phyloP scores from a whole-genome alignment of 2,329 filamentous ascomycete genomes.

The Ceratocystis diversiconidia region DNA sequence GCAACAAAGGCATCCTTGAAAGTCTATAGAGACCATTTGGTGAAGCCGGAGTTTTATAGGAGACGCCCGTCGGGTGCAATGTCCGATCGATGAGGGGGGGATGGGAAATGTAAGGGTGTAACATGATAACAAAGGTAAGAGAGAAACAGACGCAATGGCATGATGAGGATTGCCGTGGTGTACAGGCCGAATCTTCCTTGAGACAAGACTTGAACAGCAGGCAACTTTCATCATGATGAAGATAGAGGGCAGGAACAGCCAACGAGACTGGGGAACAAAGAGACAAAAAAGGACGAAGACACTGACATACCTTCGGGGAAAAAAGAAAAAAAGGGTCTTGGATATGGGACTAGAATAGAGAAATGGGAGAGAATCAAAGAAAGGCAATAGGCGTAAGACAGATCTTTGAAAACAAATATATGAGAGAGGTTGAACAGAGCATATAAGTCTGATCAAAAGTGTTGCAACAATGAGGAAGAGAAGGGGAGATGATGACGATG shows the following conservation, averaged over 20 bases:
- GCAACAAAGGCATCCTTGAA: background rate
- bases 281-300: background rate
- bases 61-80: background rate
- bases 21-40: background rate
- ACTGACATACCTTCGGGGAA: background rate
- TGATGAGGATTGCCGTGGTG: background rate
- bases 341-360: background rate
- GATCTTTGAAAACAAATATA: background rate
- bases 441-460: background rate
- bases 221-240: background rate
- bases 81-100: background rate
- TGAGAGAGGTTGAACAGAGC: background rate
- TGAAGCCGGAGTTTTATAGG: background rate
- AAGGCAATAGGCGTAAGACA: background rate
- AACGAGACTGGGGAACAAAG: background rate
- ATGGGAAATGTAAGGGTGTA: background rate
- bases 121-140: background rate
- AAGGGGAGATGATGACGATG: constrained; percentile 1
- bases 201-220: background rate
- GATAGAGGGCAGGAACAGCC: constrained; percentile 15
- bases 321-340: background rate
- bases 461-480: background rate
- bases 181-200: constrained; percentile 1
- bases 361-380: constrained; percentile 6
- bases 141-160: background rate